phyloP scores from a whole-genome alignment of 2,329 filamentous ascomycete species.

The Ophioceras dolichostomum region DNA sequence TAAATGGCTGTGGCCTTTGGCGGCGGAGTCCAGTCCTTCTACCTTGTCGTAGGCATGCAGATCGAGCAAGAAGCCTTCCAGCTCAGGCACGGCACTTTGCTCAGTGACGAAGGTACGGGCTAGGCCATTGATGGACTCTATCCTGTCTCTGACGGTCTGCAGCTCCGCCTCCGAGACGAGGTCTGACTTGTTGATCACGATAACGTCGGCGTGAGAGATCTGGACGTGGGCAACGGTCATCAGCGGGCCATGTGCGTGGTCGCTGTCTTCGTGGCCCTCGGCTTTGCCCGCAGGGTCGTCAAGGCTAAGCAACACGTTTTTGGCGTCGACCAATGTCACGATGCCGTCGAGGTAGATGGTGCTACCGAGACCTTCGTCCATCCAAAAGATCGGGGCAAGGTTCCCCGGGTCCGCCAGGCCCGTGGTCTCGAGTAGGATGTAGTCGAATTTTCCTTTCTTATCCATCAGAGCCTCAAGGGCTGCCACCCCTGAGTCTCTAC shows the following conservation, averaged over 20 bases:
- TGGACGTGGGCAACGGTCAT: constrained; percentile 92
- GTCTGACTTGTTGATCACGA: constrained; percentile 90
- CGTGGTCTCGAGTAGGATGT: constrained; percentile 93
- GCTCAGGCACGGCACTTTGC: constrained; percentile 64
- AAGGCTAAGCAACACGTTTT: constrained; percentile 74
- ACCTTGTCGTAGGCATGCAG: constrained; percentile 87
- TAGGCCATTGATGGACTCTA: constrained; percentile 78
- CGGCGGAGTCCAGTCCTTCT: constrained; percentile 51
- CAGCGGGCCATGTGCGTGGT: constrained; percentile 45
- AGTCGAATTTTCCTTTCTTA: constrained; percentile 87
- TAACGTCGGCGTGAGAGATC: constrained; percentile 91
- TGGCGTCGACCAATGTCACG: constrained; percentile 88
- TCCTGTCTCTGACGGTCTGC: constrained; percentile 53
- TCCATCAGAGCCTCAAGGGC: constrained; percentile 96
- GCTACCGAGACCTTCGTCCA: constrained; percentile 89
- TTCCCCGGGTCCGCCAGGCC: constrained; percentile 93
- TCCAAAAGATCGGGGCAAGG: constrained; percentile 92
- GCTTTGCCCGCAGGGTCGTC: constrained; percentile 55
- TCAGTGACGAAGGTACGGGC: constrained; percentile 75
- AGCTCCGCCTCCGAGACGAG: constrained; percentile 63
- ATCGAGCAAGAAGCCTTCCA: constrained; percentile 81
- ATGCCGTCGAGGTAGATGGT: constrained; percentile 96
- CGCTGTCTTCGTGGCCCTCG: constrained; percentile 35
- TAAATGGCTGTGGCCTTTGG: constrained; percentile 78
- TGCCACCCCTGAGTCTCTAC: constrained; percentile 81